These are phyloP conservation scores for Fomitopsis serialis DNA, from an alignment of 768 basidiomycete genomes.

Conservation along the genomic window DNA sequence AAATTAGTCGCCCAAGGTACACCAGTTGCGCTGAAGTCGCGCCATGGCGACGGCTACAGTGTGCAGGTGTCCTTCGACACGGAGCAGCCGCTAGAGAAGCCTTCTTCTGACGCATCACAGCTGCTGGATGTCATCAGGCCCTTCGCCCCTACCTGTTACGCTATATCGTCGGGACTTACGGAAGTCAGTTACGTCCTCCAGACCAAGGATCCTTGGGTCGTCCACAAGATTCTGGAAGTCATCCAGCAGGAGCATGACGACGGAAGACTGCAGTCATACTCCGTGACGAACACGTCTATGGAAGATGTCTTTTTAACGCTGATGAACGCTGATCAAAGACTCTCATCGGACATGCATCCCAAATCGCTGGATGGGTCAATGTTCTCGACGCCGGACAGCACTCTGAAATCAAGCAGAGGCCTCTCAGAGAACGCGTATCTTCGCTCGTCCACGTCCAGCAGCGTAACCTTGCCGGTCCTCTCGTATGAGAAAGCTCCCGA, in stretches of 20 bases:
- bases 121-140: constrained; percentile 9
- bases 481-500: background rate
- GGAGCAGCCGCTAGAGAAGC: constrained; percentile 12
- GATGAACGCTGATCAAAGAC: constrained; percentile 39
- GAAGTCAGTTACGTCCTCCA: constrained; percentile 53
- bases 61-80: constrained; percentile 42
- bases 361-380: background rate
- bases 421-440: background rate
- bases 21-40: constrained; percentile 66
- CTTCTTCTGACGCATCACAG: constrained; percentile 20
- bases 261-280: constrained; percentile 46
- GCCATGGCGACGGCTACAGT: constrained; percentile 68
- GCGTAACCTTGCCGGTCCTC: constrained; percentile 9
- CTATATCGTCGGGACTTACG: constrained; percentile 36
- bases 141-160: constrained; percentile 40
- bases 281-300: constrained; percentile 67
- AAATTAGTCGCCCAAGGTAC: constrained; percentile 68
- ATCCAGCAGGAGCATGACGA: constrained; percentile 40
- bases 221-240: constrained; percentile 52
- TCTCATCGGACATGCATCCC: constrained; percentile 23
- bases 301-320: constrained; percentile 79
- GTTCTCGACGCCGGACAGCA: background rate
- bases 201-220: constrained; percentile 48
- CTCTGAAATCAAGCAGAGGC: background rate
- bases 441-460: background rate